A percentile compares a stretch with the other conserved stretches of the same genome.
Evolutionary conservation across 106 monocot species (phyloP).

Genomic region (Dendrobium chrysotoxum): DNA sequence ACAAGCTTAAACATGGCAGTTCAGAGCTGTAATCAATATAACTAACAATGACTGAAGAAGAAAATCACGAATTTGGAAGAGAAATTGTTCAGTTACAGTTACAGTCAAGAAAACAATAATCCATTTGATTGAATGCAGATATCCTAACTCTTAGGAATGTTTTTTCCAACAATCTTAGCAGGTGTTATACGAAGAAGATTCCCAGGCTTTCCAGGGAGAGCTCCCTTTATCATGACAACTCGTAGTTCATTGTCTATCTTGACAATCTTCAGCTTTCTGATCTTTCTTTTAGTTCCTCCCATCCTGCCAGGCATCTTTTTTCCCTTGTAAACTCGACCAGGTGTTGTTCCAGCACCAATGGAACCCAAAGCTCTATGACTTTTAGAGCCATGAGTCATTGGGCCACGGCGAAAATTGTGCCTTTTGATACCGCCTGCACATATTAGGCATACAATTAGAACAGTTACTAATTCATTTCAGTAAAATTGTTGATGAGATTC

Average conservation of each 20-base stretch:
- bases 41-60: no score
- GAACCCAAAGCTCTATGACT: constrained; percentile 67
- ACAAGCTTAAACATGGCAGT: no score
- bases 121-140: neutral
- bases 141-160: constrained; percentile 82
- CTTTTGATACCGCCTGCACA: constrained; percentile 86
- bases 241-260: constrained; percentile 85
- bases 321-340: constrained; percentile 90
- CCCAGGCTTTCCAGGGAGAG: constrained; percentile 90
- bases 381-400: constrained; percentile 93
- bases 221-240: constrained; percentile 83
- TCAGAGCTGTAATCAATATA: no score
- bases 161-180: constrained; percentile 89
- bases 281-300: constrained; percentile 89
- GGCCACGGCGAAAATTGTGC: constrained; percentile 78
- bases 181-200: constrained; percentile 88
- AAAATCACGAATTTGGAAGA: no score
- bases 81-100: neutral
- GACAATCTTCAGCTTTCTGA: constrained; percentile 79
- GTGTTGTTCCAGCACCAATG: constrained; percentile 95
- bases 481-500: neutral
- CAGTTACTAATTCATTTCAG: neutral
- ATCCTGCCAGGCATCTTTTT: constrained; percentile 98
- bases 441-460: no score
- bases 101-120: neutral